These are phyloP conservation scores for Cladosporium sp. DNA, from an alignment of 2,329 filamentous ascomycete genomes.

Conservation along the genomic window DNA sequence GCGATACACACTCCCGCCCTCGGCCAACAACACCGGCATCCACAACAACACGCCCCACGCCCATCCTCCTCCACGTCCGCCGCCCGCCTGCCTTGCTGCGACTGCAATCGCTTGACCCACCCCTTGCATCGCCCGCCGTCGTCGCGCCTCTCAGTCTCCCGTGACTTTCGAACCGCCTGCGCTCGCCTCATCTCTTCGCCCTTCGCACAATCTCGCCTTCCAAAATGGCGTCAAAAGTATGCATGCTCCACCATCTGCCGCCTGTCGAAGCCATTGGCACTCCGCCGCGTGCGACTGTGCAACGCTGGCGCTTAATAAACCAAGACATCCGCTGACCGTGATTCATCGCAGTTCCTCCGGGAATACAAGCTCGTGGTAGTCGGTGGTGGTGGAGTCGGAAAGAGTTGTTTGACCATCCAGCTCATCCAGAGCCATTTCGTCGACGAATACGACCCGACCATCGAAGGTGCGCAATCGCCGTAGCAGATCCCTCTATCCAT, in stretches of 20 bases:
- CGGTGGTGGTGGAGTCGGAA: conserved; percentile 96
- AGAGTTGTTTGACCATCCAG: conserved; percentile 98
- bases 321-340: conserved; percentile 21
- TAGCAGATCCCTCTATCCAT: neutral
- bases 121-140: conserved; percentile 10
- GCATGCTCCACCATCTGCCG: conserved; percentile 19
- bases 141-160: conserved; percentile 3
- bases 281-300: conserved; percentile 19
- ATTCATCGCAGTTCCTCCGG: conserved; percentile 47
- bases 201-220: conserved; percentile 16
- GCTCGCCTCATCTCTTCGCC: conserved; percentile 7
- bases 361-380: conserved; percentile 76
- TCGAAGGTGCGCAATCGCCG: conserved; percentile 71
- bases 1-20: neutral
- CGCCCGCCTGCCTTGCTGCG: conserved; percentile 3
- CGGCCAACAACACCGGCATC: neutral
- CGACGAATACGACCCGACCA: conserved; percentile 98
- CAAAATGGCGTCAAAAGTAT: conserved; percentile 38
- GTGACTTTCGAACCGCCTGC: conserved; percentile 3
- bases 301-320: conserved; percentile 15
- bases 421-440: conserved; percentile 84
- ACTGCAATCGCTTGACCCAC: neutral
- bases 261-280: conserved; percentile 16
- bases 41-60: neutral
- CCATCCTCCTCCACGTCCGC: neutral